These are phyloP conservation scores for Wakefieldia striispora DNA, from an alignment of 768 basidiomycete genomes.

Conservation along the genomic window DNA sequence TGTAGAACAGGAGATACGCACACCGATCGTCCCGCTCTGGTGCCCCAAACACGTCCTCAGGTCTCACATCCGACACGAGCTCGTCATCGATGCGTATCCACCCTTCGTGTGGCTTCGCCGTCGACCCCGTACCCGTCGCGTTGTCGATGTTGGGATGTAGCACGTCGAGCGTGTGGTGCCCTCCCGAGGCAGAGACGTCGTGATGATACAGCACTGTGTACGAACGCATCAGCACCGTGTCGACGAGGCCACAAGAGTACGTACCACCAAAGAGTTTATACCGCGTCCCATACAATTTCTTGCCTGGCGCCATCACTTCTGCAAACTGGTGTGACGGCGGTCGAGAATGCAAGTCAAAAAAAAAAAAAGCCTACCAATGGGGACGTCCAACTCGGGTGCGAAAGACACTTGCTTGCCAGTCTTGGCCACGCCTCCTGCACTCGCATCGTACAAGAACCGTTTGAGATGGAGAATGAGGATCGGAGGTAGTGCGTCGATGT, in stretches of 20 bases:
- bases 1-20: conserved; percentile 88
- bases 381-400: conserved; percentile 74
- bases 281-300: conserved; percentile 45
- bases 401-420: conserved; percentile 79
- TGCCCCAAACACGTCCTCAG: conserved; percentile 68
- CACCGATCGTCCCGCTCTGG: conserved; percentile 59
- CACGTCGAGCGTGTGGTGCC: conserved; percentile 93
- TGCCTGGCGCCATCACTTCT: conserved; percentile 63
- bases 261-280: conserved; percentile 86
- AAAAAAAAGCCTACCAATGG: conserved; percentile 51
- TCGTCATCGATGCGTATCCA: conserved; percentile 98
- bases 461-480: conserved; percentile 89
- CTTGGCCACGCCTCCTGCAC: conserved; percentile 78
- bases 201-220: conserved; percentile 86
- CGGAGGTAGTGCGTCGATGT: conserved; percentile 80
- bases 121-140: conserved; percentile 12
- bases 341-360: not conserved
- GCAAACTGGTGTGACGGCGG: not conserved
- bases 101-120: conserved; percentile 47
- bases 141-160: conserved; percentile 68
- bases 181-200: conserved; percentile 84
- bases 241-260: not conserved
- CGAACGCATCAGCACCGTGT: not conserved
- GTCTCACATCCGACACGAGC: conserved; percentile 65
- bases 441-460: conserved; percentile 82